These are phyloP conservation scores for Fusarium stilboides DNA, from an alignment of 2,329 filamentous ascomycete genomes.

Conservation along the genomic window DNA sequence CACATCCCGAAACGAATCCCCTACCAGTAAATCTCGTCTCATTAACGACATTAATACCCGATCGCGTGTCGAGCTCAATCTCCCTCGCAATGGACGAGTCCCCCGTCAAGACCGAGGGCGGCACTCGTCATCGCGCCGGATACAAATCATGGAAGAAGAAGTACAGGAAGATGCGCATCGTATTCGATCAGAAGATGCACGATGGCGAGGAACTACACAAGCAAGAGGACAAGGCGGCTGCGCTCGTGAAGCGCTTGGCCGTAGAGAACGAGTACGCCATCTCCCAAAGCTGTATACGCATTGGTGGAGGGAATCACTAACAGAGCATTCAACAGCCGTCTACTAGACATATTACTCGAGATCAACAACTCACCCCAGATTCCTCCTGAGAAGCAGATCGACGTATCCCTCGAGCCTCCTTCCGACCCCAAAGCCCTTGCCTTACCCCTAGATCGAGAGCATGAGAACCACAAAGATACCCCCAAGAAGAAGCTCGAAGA, in stretches of 20 bases:
- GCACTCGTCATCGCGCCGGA: constrained; percentile 62
- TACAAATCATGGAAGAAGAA: constrained; percentile 90
- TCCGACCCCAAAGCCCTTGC: constrained; percentile 57
- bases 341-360: constrained; percentile 90
- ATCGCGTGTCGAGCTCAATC: constrained; percentile 22
- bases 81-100: constrained; percentile 53
- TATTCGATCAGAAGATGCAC: constrained; percentile 83
- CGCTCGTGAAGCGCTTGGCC: constrained; percentile 85
- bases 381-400: constrained; percentile 80
- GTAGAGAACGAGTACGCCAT: constrained; percentile 91
- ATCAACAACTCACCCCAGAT: constrained; percentile 89
- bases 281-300: constrained; percentile 5
- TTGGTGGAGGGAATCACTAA: constrained; percentile 38
- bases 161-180: constrained; percentile 90
- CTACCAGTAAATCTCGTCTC: constrained; percentile 21
- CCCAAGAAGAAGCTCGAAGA: constrained; percentile 65
- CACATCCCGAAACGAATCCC: background rate
- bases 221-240: constrained; percentile 84
- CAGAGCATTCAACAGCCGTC: constrained; percentile 70
- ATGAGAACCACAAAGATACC: constrained; percentile 58
- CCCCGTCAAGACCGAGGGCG: constrained; percentile 61
- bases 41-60: constrained; percentile 9
- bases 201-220: constrained; percentile 87
- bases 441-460: constrained; percentile 53
- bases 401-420: constrained; percentile 70